Percentiles rank a stretch among this genome's conserved stretches.
Conservation (phyloP, 192 early-diverging fungal species). For the Fimicolochytrium jonesii region DNA sequence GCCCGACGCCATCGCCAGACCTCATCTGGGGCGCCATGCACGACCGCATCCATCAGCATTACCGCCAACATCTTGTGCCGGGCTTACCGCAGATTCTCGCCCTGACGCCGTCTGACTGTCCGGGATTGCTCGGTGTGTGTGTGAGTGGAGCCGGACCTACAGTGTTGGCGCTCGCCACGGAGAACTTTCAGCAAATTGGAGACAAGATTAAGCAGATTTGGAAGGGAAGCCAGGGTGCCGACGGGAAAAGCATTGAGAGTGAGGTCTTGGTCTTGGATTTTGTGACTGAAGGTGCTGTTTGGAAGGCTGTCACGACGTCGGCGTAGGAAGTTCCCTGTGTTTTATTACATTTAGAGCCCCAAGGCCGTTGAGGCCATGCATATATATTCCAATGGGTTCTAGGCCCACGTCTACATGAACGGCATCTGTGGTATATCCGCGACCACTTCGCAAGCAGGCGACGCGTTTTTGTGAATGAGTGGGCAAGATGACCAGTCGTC, state of each 20-base stretch:
- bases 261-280: constrained; percentile 39
- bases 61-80: constrained; percentile 90
- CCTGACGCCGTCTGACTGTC: constrained; percentile 65
- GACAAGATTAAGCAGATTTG: constrained; percentile 60
- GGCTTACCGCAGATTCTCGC: constrained; percentile 84
- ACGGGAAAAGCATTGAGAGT: constrained; percentile 40
- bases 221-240: constrained; percentile 44
- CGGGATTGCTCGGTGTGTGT: constrained; percentile 88
- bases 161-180: constrained; percentile 81
- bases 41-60: constrained; percentile 95
- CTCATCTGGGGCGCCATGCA: constrained; percentile 90
- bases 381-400: too few relatives aligned
- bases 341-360: too few relatives aligned
- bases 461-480: too few relatives aligned
- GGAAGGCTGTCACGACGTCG: constrained; percentile 18
- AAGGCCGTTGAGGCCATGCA: too few relatives aligned
- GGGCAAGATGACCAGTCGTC: too few relatives aligned
- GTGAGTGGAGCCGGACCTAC: constrained; percentile 96
- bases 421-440: too few relatives aligned
- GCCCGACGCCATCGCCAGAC: constrained; percentile 46
- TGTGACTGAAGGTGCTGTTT: constrained; percentile 51
- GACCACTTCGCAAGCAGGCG: too few relatives aligned
- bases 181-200: constrained; percentile 84
- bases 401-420: too few relatives aligned
- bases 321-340: too few relatives aligned